Evolutionary conservation across 805 yeast species (phyloP), one percentile per base, ranked within the genome.

Genomic region (Saccharomycopsis microspora): DNA sequence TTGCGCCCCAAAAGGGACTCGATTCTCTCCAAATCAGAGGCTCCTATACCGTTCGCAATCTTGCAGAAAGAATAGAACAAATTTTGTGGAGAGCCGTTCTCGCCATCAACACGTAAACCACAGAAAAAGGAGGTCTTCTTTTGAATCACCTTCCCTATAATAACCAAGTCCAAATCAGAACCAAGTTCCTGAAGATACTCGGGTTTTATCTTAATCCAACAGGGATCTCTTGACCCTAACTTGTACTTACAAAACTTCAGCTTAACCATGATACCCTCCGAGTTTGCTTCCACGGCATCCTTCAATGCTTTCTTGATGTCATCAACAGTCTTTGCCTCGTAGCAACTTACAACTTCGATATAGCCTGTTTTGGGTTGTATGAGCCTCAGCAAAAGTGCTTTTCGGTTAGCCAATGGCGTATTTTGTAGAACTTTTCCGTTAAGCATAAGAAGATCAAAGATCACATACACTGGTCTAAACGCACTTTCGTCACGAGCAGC

Each of bases 201-300:
- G 0, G 97, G 97, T 60, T 90, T 90, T 2, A 90, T 75, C 58
- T 90, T 90, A 10, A 87, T 67, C 96, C 97, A 90, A n/a, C 71
- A 64, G 11, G 72, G 74, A 40, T 71, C 70, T 44, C 87, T 65
- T 34, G 71, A 73, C n/a, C 78, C 85, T 10, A 84, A 70, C 3
- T 64, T 59, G 60, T 90, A 90, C 10, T 60, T 64, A 2, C 83
- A 70, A 8, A 65, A 61, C 1, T 78, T 74, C 53, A 78, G 72
- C 59, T 90, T 90, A 38, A 90, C 63, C 47, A 90, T 76, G 5
- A 90, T 65, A 0, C 98, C 98, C 61, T 90, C 98, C 27, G 86
- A 74, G 44, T 82, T 72, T 37, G 67, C 67, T 3, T 69, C 68
- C 2, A 89, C 76, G 1, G 85, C 85, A 33, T 66, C 61, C 30